Base-by-base conservation (phyloP, 2,329 filamentous ascomycete genomes). In the Gremmenia infestans region DNA sequence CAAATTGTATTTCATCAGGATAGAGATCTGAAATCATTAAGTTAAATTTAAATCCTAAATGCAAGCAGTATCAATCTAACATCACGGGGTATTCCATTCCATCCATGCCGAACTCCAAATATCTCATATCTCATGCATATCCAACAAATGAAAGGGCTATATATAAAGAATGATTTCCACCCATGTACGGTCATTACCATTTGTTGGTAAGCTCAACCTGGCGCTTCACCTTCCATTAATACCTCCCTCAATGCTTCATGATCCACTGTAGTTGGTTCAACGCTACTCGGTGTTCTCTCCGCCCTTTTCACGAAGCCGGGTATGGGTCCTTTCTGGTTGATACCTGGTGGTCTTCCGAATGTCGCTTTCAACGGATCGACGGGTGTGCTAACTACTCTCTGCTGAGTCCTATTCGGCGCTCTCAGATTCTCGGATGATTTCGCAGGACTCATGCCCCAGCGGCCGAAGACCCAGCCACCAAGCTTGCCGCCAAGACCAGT, bases 321-420 rank as follows among this genome's bases (percentile, higher is more conserved):
- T 45, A 94, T 86, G 0, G 83, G 78, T 0, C 89, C 89, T 1
- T 82, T 79, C 68, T 93, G 89, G 65, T 94, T 94, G 67, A 94
- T 90, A 0, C 89, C 89, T 1, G 88, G 81, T 4, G 81, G 72
- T 45, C 89, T 78, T 45, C 74, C 75, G 36, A 73, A 52, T 11
- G 73, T 71, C 54, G 61, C 59, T 53, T 59, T 57, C 48, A 69
- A 69, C 70, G 55, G 64, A 72, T 56, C 73, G 62, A 42, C 64
- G 61, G 73, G 68, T 23, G 70, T 70, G 36, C 67, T 68, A 37
- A 71, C 65, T 15, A 66, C 50, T 54, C 65, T 56, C 12, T 63
- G 50, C 35, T 57, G 56, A 53, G 8, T 25, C 17, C 15, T 48
- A 23, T 23, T 48, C 8, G n/a, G 11, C 6, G 23, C 43, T 52